These are phyloP conservation scores for Ophidiomyces ophidiicola DNA, from an alignment of 2,329 filamentous ascomycete species.

Conservation along the genomic window DNA sequence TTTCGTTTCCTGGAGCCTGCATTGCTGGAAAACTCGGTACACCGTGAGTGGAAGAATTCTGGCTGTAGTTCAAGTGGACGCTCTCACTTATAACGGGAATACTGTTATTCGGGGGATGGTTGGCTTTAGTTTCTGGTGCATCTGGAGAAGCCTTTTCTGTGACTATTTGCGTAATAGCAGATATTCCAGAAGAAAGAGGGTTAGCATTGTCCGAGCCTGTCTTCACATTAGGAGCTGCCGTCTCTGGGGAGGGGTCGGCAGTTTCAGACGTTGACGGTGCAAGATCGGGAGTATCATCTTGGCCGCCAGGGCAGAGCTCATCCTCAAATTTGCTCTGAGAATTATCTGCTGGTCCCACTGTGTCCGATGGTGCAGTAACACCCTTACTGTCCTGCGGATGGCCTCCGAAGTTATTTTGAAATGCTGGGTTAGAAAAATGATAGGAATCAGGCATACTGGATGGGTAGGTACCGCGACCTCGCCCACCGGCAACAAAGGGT, in stretches of 20 bases:
- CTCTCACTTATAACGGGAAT: conserved; percentile 7
- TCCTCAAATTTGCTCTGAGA: conserved; percentile 19
- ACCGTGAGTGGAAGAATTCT: neutral
- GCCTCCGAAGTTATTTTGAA: conserved; percentile 24
- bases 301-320: conserved; percentile 26
- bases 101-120: neutral
- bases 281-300: conserved; percentile 24
- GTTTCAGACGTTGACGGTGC: conserved; percentile 9
- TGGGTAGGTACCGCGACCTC: conserved; percentile 28
- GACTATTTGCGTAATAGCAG: conserved; percentile 1
- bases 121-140: neutral
- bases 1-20: neutral
- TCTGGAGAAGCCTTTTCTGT: neutral
- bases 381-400: conserved; percentile 20
- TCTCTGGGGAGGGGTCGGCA: neutral
- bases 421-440: conserved; percentile 25
- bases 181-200: too few species aligned
- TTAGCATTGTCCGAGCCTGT: neutral
- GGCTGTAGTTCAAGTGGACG: neutral
- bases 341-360: conserved; percentile 18
- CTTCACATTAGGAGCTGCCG: conserved; percentile 1
- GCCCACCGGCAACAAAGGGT: conserved; percentile 40
- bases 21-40: neutral
- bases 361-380: conserved; percentile 12
- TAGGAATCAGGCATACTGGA: conserved; percentile 28